phyloP scores from a whole-genome alignment of 2,329 filamentous ascomycete genomes.

The Botrytis tulipae region DNA sequence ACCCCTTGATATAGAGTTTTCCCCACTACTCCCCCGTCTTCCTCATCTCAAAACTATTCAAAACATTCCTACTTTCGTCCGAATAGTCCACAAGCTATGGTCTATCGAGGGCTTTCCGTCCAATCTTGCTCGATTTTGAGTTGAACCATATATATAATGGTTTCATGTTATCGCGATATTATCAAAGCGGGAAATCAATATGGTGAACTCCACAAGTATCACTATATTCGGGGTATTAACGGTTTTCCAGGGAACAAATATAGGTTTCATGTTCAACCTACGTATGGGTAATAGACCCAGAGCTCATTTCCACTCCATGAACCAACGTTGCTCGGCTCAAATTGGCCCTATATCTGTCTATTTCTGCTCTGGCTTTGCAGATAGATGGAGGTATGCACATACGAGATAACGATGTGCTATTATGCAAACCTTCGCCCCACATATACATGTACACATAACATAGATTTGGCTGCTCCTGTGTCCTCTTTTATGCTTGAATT shows the following conservation, averaged over 20 bases:
- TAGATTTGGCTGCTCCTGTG: not conserved
- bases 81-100: not conserved
- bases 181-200: not conserved
- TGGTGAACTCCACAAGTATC: not conserved
- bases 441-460: not conserved
- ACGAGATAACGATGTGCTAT: not conserved
- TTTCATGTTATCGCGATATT: not conserved
- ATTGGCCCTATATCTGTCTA: not conserved
- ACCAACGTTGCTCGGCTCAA: not conserved
- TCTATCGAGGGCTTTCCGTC: not conserved
- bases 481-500: not conserved
- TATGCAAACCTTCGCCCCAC: not conserved
- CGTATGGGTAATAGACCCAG: not conserved
- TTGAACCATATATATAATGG: not conserved
- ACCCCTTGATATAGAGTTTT: conserved; percentile 6
- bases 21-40: not conserved
- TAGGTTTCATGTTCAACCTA: not conserved
- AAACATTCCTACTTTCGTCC: not conserved
- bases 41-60: not conserved
- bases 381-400: not conserved
- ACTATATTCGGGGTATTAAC: not conserved
- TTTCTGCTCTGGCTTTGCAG: not conserved
- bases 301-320: conserved; percentile 6
- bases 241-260: not conserved
- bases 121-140: not conserved